Percentiles rank a stretch among this genome's conserved stretches.
phyloP scores from a whole-genome alignment of 1,139 yeast genomes.

The Pichia sp. region DNA sequence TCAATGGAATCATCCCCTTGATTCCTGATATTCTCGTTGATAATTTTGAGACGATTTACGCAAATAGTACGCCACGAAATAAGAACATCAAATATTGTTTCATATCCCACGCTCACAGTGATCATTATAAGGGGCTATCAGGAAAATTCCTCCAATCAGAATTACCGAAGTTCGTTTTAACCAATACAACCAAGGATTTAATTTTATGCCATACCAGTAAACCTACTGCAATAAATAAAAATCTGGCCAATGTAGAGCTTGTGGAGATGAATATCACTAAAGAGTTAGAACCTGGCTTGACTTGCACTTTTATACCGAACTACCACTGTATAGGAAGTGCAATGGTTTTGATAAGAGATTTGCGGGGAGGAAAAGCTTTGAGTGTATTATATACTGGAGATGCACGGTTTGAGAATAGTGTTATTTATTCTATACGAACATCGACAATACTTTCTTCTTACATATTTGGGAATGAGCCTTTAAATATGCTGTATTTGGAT shows the following conservation, averaged over 20 bases:
- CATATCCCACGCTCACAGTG: slow-evolving; percentile 21
- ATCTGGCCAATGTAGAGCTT: background rate
- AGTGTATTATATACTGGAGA: slow-evolving; percentile 21
- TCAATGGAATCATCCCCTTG: slow-evolving; percentile 14
- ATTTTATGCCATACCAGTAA: background rate
- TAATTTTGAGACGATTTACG: slow-evolving; percentile 11
- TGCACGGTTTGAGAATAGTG: slow-evolving; percentile 16
- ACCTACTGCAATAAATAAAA: background rate
- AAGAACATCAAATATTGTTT: slow-evolving; percentile 10
- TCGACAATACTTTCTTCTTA: slow-evolving; percentile 11
- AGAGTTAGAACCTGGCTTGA: slow-evolving; percentile 4
- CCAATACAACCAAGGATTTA: slow-evolving; percentile 8
- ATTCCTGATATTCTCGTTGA: slow-evolving; percentile 19
- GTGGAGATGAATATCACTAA: slow-evolving; percentile 3
- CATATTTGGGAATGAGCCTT: slow-evolving; percentile 5
- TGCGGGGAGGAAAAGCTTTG: background rate
- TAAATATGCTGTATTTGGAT: slow-evolving; percentile 20
- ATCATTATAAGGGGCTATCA: slow-evolving; percentile 15
- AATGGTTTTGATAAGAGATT: slow-evolving; percentile 17
- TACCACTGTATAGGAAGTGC: slow-evolving; percentile 24
- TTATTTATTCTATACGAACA: slow-evolving; percentile 10
- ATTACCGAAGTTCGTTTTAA: background rate
- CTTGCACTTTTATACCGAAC: slow-evolving; percentile 18
- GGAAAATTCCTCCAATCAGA: background rate
- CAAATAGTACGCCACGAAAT: background rate